Evolutionary conservation across 768 basidiomycete species (phyloP), one percentile per base, ranked within the genome.

Genomic region (Hypholoma fasciculare): DNA sequence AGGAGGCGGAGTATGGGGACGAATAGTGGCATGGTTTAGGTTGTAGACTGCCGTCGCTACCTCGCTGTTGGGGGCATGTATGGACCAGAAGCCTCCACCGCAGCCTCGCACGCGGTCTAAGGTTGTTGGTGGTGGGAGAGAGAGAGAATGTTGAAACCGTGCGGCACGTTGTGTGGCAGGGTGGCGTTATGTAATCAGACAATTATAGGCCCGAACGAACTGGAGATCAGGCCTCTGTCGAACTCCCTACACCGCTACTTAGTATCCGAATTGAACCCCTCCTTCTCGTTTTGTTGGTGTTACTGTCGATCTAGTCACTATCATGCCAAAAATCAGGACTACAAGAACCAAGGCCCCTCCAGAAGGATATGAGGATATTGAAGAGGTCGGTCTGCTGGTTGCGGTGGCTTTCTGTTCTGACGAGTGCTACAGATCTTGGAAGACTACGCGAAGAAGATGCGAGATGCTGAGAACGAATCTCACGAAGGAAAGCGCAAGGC

Each of bases 401-500:
- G 14, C 5, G 14, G 23, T 19, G 17, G 19, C 58, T 30, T 52
- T 53, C 16, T 44, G 38, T 43, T 59, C 58, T 57, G 50, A 36
- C 42, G 26, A 40, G 52, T 57, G 20, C 23, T 61, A 61, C 59
- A 96, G 90, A 89, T 98, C 65, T 89, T 98, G 63, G 97, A 98
- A 64, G 97, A 98, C 75, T 99, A 98, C 72, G 92, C 93, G 44
- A 93, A 94, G 79, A 98, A 97, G 79, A 99, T 99, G 97, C 82
- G 97, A 54, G 97, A 99, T 74, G 97, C 92, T 1, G 97, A 99
- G 81, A 97, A 96, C 69, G 97, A 99, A 76, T 88, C 89, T 1
- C 97, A 99, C 71, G 97, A 99, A 72, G 97, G 97, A 61, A 98
- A 99, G 73, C 92, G 95, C 71, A 94, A 91, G 74, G 85, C 89